phyloP scores from a whole-genome alignment of 1,284 basidiomycete species.

The Apiotrichum laibachii region DNA sequence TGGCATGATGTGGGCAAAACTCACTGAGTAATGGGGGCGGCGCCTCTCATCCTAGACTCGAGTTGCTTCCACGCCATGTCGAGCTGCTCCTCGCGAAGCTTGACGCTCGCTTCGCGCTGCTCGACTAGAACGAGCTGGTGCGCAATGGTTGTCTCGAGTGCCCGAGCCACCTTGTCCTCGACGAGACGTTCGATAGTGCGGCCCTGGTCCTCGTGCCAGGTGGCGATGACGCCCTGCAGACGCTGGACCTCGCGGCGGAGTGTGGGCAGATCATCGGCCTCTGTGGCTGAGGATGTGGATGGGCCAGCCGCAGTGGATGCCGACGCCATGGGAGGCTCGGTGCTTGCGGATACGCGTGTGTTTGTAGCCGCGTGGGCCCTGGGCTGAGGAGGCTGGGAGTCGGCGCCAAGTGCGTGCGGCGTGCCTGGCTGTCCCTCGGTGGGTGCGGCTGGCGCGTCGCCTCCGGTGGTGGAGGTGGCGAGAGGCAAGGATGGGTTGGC shows the following conservation, averaged over 20 bases:
- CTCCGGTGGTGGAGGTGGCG: too few relatives aligned
- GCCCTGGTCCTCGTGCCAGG: neutral
- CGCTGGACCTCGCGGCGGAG: conserved; percentile 1
- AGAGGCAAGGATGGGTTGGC: too few relatives aligned
- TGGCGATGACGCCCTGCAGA: neutral
- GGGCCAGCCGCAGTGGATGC: too few relatives aligned
- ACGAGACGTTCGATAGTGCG: neutral
- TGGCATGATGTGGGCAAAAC: too few relatives aligned
- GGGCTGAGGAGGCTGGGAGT: too few relatives aligned
- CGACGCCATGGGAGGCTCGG: too few relatives aligned
- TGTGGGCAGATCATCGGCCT: neutral
- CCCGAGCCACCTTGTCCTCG: conserved; percentile 2
- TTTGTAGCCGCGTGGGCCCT: too few relatives aligned
- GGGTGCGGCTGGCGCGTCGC: too few relatives aligned
- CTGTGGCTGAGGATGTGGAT: neutral
- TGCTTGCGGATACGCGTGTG: too few relatives aligned
- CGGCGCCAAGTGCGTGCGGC: too few relatives aligned
- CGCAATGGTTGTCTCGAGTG: neutral
- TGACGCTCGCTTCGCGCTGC: conserved; percentile 19
- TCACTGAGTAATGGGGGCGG: neutral
- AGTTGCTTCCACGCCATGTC: conserved; percentile 3
- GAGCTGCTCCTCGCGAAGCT: conserved; percentile 24
- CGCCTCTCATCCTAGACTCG: neutral
- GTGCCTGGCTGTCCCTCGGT: too few relatives aligned
- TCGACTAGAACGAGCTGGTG: conserved; percentile 4